Percentiles rank a stretch among this genome's conserved stretches.
phyloP scores from a whole-genome alignment of 495 filamentous ascomycete genomes.

The Penicillium turbatum region DNA sequence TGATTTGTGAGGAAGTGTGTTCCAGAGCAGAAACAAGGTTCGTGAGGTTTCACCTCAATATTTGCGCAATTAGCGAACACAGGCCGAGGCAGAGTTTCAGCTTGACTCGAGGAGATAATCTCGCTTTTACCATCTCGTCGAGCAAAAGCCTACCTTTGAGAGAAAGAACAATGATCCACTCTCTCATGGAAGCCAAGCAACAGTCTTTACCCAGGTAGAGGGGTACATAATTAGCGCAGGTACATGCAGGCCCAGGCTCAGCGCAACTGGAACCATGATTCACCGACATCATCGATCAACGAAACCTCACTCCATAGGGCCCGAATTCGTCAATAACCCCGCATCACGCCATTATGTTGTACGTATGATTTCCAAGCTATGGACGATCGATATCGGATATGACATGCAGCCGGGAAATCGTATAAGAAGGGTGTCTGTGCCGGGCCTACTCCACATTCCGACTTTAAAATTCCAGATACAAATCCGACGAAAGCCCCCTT shows the following conservation, averaged over 20 bases:
- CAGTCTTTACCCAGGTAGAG: too few relatives aligned
- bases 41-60: not conserved
- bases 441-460: not conserved
- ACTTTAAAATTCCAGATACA: too few relatives aligned
- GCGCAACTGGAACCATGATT: constrained; percentile 5
- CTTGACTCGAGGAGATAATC: too few relatives aligned
- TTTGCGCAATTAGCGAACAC: too few relatives aligned
- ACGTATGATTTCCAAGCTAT: not conserved
- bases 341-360: constrained; percentile 22
- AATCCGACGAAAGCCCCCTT: not conserved
- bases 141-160: too few relatives aligned
- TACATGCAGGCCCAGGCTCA: constrained; percentile 1
- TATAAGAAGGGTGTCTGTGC: constrained; percentile 19
- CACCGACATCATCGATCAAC: constrained; percentile 30
- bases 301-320: constrained; percentile 8
- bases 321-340: constrained; percentile 15
- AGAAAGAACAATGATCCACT: too few relatives aligned
- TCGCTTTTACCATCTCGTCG: too few relatives aligned
- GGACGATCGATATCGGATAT: not conserved
- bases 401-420: not conserved
- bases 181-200: too few relatives aligned
- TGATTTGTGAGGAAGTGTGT: not conserved
- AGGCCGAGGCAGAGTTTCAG: too few relatives aligned
- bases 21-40: not conserved
- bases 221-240: not conserved